Conservation (phyloP, 2,329 filamentous ascomycete genomes). For the Canariomyces notabilis region DNA sequence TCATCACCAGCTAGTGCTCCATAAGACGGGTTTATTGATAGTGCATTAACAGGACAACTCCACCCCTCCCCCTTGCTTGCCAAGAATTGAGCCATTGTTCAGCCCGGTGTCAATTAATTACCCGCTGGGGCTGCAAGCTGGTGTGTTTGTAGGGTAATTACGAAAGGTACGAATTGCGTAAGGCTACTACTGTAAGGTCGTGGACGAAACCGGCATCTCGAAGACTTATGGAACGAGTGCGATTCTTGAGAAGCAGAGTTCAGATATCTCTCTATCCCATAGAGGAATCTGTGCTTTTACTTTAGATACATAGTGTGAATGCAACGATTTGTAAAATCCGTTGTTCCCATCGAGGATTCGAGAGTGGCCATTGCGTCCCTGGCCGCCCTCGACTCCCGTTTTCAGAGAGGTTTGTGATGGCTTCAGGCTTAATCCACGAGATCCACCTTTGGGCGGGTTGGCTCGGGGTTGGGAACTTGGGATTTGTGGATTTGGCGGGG, state of each 20-base stretch:
- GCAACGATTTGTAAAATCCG: too few species aligned
- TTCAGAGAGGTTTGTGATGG: slow-evolving; percentile 2
- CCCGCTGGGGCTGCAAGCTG: slow-evolving; percentile 23
- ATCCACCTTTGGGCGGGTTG: not conserved
- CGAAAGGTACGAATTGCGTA: too few species aligned
- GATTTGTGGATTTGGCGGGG: not conserved
- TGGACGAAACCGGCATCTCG: too few species aligned
- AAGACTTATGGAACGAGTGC: too few species aligned
- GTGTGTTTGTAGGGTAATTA: slow-evolving; percentile 21
- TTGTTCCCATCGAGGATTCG: too few species aligned
- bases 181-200: too few species aligned
- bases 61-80: slow-evolving; percentile 15
- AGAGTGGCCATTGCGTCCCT: not conserved
- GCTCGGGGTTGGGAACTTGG: too few species aligned
- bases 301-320: too few species aligned
- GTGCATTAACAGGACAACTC: slow-evolving; percentile 14
- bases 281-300: too few species aligned
- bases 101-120: slow-evolving; percentile 23
- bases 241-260: not conserved
- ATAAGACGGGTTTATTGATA: not conserved
- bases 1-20: not conserved
- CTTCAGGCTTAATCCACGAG: not conserved
- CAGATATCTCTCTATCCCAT: too few species aligned
- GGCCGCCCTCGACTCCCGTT: not conserved
- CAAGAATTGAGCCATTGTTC: slow-evolving; percentile 18